Conservation (phyloP, 2,329 filamentous ascomycete genomes). For the Orbilia oligospora region DNA sequence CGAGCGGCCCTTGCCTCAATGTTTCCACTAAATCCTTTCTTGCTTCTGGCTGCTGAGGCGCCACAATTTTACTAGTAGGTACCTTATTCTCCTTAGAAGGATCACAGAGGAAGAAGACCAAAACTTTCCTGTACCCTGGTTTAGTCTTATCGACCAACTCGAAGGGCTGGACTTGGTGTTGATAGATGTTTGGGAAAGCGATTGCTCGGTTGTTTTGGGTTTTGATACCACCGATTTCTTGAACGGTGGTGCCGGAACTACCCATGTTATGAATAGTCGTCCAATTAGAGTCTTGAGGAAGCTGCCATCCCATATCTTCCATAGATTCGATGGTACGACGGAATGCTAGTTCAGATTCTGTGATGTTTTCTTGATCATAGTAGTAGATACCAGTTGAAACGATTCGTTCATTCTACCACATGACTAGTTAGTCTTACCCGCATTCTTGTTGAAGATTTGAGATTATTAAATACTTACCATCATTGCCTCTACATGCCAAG, state of each 20-base stretch:
- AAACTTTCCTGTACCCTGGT: constrained; percentile 53
- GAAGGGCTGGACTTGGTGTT: constrained; percentile 56
- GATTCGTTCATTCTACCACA: constrained; percentile 74
- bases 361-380: constrained; percentile 75
- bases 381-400: constrained; percentile 76
- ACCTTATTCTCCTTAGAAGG: constrained; percentile 63
- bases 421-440: background rate
- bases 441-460: background rate
- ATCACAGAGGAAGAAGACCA: constrained; percentile 58
- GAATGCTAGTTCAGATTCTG: constrained; percentile 71
- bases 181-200: constrained; percentile 56
- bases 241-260: constrained; percentile 29
- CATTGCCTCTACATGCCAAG: constrained; percentile 73
- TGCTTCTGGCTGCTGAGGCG: constrained; percentile 51
- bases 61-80: constrained; percentile 43
- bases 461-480: constrained; percentile 61
- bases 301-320: constrained; percentile 15
- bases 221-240: constrained; percentile 49
- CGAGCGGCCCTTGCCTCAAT: constrained; percentile 16
- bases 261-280: constrained; percentile 42
- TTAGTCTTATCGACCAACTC: constrained; percentile 54
- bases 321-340: constrained; percentile 66
- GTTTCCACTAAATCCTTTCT: constrained; percentile 35
- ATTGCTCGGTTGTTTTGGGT: constrained; percentile 48
- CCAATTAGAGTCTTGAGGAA: constrained; percentile 49